Conservation (phyloP, 371 early-diverging fungal genomes). For the Apophysomyces trapeziformis region DNA sequence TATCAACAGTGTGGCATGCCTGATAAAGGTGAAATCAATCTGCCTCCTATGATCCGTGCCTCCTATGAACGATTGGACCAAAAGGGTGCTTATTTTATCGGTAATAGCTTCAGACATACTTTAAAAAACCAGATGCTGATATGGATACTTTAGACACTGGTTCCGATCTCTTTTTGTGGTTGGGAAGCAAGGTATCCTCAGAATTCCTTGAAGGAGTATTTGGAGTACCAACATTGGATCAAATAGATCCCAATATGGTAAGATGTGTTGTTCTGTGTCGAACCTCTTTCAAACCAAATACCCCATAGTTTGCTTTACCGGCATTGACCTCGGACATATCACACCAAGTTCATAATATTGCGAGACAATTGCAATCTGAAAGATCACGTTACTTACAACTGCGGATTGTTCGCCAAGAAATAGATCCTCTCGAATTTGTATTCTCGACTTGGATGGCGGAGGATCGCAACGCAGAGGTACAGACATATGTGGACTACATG, state of each 20-base stretch:
- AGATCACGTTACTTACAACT: conserved; percentile 45
- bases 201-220: conserved; percentile 73
- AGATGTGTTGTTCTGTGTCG: background rate
- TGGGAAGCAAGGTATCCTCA: conserved; percentile 75
- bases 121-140: background rate
- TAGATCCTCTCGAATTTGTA: conserved; percentile 67
- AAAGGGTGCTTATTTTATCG: conserved; percentile 73
- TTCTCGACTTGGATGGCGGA: conserved; percentile 78
- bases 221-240: conserved; percentile 75
- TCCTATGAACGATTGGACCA: conserved; percentile 80
- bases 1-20: conserved; percentile 33
- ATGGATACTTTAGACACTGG: conserved; percentile 73
- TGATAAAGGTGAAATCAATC: conserved; percentile 46
- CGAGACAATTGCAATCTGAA: conserved; percentile 61
- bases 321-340: conserved; percentile 61
- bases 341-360: conserved; percentile 65
- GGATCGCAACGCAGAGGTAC: conserved; percentile 87
- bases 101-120: conserved; percentile 14
- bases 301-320: conserved; percentile 34
- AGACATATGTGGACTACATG: conserved; percentile 94
- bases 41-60: conserved; percentile 78
- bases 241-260: conserved; percentile 76
- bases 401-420: conserved; percentile 63
- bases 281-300: background rate
- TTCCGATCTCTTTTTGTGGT: conserved; percentile 79